These are phyloP conservation scores for Incumbomyces lentus DNA, from an alignment of 2,329 filamentous ascomycete genomes.

Conservation along the genomic window DNA sequence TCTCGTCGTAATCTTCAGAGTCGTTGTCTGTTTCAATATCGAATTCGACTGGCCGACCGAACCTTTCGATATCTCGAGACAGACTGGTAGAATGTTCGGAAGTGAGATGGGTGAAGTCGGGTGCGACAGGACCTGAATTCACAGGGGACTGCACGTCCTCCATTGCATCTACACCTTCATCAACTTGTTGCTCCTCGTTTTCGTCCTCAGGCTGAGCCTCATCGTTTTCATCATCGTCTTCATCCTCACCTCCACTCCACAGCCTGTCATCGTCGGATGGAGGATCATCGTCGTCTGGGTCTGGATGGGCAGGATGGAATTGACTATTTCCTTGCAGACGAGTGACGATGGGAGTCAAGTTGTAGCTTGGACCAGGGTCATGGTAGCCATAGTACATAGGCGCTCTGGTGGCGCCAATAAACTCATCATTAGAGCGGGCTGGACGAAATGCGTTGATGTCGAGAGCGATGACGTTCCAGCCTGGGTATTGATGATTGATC, in stretches of 20 bases:
- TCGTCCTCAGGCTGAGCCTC: too few species aligned
- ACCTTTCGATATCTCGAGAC: constrained; percentile 1
- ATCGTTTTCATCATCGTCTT: constrained; percentile 10
- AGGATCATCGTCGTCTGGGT: constrained; percentile 13
- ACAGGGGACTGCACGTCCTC: constrained; percentile 2
- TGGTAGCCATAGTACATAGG: constrained; percentile 14
- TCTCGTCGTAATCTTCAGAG: constrained; percentile 10
- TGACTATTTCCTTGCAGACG: constrained; percentile 17
- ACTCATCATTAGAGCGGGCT: constrained; percentile 27
- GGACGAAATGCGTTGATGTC: constrained; percentile 34
- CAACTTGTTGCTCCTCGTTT: background rate
- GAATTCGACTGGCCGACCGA: background rate
- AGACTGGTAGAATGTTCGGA: background rate
- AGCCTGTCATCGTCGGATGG: constrained; percentile 6
- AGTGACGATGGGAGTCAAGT: constrained; percentile 17
- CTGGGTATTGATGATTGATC: constrained; percentile 22
- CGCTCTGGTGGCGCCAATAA: constrained; percentile 27
- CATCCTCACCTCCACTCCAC: constrained; percentile 6
- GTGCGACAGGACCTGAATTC: background rate
- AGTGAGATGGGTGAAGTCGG: background rate
- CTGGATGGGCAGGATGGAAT: constrained; percentile 13
- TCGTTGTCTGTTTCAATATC: constrained; percentile 4
- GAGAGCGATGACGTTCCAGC: constrained; percentile 38
- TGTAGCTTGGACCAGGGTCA: constrained; percentile 15
- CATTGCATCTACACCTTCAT: background rate